Conservation (phyloP, 306 rosid genomes). For the Quercus berberidifolia region DNA sequence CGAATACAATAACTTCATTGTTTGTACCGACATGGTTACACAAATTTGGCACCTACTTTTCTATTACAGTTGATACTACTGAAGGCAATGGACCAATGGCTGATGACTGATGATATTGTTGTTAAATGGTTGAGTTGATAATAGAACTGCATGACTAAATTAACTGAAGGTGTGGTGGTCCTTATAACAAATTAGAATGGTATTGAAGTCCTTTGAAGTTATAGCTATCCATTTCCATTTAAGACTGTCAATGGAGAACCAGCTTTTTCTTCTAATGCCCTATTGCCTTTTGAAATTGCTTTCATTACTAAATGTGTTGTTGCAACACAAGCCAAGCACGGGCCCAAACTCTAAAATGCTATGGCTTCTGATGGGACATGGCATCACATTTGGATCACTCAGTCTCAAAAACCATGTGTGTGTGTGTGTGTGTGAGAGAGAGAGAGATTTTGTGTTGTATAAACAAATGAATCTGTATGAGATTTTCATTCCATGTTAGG, state of each 20-base stretch:
- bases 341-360: slow-evolving; percentile 32
- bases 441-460: slow-evolving; percentile 12
- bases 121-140: slow-evolving; percentile 37
- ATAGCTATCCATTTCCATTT: slow-evolving; percentile 1
- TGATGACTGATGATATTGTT: slow-evolving; percentile 37
- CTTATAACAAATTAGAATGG: slow-evolving; percentile 21
- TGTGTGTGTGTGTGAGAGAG: background rate
- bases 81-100: slow-evolving; percentile 38
- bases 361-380: slow-evolving; percentile 43
- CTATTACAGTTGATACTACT: slow-evolving; percentile 34
- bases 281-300: slow-evolving; percentile 14
- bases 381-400: slow-evolving; percentile 39
- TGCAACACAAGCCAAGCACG: slow-evolving; percentile 15
- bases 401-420: background rate
- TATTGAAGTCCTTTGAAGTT: slow-evolving; percentile 36
- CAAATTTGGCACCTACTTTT: slow-evolving; percentile 36
- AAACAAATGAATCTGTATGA: slow-evolving; percentile 15
- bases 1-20: slow-evolving; percentile 32
- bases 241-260: slow-evolving; percentile 12
- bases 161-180: slow-evolving; percentile 45
- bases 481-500: background rate
- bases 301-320: slow-evolving; percentile 28
- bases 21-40: slow-evolving; percentile 48
- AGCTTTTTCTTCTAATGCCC: background rate
- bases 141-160: slow-evolving; percentile 34